Evolutionary conservation across 208 protist genomes (phyloP), one percentile per base, ranked within the genome.

Genomic region (Crithidia mellificae): DNA sequence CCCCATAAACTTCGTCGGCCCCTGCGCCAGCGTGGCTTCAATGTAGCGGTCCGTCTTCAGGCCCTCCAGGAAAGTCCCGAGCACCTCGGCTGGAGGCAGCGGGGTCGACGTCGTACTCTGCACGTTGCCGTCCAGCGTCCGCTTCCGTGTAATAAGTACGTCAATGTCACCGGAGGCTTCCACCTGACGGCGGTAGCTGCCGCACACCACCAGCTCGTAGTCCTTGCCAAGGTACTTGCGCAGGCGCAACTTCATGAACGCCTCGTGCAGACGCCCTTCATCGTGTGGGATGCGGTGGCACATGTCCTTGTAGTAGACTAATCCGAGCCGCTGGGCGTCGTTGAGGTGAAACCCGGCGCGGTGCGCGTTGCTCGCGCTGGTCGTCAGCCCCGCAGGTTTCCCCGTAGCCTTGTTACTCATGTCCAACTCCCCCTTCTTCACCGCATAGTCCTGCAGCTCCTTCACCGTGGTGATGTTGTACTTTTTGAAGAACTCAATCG

Each of bases 1-100:
- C 0, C 89, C 92, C 92, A 97, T 97, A 54, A 93, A 94, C 75
- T 94, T 95, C 22, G 91, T 95, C 2, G 74, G 68, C 2, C 91
- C 91, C 39, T 92, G 83, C 39, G 88, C 87, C 19, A 96, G 75
- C 38, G 80, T 85, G 1, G 90, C 92, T 72, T 90, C 89, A 39
- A 96, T 83, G 66, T 94, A 95, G 17, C 74, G 72, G 43, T 90
- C 83, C n/a, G 70, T 50, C 55, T 84, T 80, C 43, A 95, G 80
- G 5, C 77, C 80, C 12, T 69, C 64, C 17, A 92, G 56, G 55
- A 95, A 88, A 6, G 77, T 57, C 0, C 53, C 66, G 22, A 96
- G 83, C 68, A 84, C 86, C 41, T 88, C 80, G 24, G 71, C 54
- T 19, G 83, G 57, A 4, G 56, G 68, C 27, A 73, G 55, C 17